A percentile compares a stretch with the other conserved stretches of the same genome.
Evolutionary conservation across 768 basidiomycete species (phyloP).

Genomic region (Filobasidium wieringae): DNA sequence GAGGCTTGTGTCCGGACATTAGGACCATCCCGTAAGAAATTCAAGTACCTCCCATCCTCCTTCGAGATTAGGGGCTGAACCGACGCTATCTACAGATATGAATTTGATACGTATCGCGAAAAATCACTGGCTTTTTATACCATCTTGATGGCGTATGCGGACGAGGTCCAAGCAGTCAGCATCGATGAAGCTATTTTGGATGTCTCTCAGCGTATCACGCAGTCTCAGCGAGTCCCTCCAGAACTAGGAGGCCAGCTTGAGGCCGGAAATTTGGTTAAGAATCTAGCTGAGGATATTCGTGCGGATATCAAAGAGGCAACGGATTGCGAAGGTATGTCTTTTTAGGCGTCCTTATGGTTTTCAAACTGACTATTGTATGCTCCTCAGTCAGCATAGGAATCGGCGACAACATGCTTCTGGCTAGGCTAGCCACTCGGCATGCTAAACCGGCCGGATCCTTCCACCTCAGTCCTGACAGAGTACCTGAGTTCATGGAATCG

Average conservation of each 20-base stretch:
- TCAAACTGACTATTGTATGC: not conserved
- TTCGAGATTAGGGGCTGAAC: not conserved
- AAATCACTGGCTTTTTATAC: constrained; percentile 82
- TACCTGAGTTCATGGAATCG: constrained; percentile 26
- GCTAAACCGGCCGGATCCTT: constrained; percentile 86
- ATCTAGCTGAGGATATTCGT: constrained; percentile 70
- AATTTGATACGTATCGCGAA: constrained; percentile 86
- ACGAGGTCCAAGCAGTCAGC: constrained; percentile 87
- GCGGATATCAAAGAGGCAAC: constrained; percentile 64
- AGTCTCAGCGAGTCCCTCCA: constrained; percentile 17
- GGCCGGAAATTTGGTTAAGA: constrained; percentile 52
- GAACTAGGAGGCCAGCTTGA: not conserved
- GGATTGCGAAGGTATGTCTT: constrained; percentile 60
- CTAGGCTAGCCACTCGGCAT: constrained; percentile 74
- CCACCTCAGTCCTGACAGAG: constrained; percentile 49
- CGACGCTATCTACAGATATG: constrained; percentile 45
- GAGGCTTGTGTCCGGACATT: constrained; percentile 28
- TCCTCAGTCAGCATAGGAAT: constrained; percentile 77
- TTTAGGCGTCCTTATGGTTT: not conserved
- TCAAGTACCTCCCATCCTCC: not conserved
- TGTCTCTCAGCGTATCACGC: constrained; percentile 47
- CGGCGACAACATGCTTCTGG: constrained; percentile 79
- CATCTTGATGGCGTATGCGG: constrained; percentile 75
- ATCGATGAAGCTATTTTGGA: constrained; percentile 94
- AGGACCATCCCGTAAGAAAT: constrained; percentile 44